Percentiles rank a stretch among this genome's conserved stretches.
phyloP scores from a whole-genome alignment of 2,329 filamentous ascomycete genomes.

The Phaeomoniella chlamydospora region DNA sequence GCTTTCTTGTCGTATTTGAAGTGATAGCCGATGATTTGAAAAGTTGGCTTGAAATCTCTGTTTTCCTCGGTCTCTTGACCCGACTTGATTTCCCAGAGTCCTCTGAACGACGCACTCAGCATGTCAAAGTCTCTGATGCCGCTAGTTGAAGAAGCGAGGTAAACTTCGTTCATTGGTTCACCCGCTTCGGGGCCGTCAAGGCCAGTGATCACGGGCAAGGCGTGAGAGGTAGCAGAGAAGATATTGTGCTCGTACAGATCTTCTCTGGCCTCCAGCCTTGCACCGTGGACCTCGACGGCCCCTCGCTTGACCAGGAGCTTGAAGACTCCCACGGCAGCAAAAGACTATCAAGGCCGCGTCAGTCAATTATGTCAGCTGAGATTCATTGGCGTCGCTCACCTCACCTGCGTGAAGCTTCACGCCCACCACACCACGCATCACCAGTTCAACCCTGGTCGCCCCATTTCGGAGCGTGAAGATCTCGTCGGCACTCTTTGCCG shows the following conservation, averaged over 20 bases:
- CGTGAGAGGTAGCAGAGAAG: not conserved
- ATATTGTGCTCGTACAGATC: not conserved
- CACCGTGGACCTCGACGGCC: not conserved
- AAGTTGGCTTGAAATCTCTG: constrained; percentile 2
- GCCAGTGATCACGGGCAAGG: not conserved
- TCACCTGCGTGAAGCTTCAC: not conserved
- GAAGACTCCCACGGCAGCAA: not conserved
- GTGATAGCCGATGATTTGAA: constrained; percentile 8
- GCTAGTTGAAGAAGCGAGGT: not conserved
- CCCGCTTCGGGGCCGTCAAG: not conserved
- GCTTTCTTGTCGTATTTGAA: constrained; percentile 6
- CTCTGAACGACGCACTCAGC: not conserved
- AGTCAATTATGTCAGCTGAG: not conserved
- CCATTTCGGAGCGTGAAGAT: not conserved
- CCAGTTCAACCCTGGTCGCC: not conserved
- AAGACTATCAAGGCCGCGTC: not conserved
- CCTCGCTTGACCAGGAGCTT: not conserved
- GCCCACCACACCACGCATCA: not conserved
- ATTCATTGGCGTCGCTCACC: not conserved
- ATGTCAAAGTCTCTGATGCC: not conserved
- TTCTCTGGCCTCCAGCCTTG: not conserved
- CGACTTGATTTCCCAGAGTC: not conserved
- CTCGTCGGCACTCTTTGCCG: not conserved
- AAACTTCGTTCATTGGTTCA: not conserved
- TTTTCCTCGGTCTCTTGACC: not conserved